These are phyloP conservation scores for Aspergillus mulundensis DNA, from an alignment of 495 filamentous ascomycete species.

Conservation along the genomic window DNA sequence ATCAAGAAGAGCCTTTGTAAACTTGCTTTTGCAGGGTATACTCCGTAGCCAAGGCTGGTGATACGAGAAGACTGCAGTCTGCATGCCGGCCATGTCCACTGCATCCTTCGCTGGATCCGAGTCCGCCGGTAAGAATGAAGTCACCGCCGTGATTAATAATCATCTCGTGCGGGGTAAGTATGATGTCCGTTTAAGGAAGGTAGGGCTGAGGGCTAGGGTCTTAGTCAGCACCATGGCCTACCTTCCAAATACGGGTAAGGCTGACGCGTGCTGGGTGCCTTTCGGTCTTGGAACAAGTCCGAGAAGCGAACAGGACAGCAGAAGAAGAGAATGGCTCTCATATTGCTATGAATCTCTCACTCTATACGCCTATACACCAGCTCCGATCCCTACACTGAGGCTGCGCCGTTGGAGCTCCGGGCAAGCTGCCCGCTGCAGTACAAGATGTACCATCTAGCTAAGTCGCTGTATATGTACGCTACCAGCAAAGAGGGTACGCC, in stretches of 20 bases:
- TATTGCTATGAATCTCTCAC: conserved; percentile 23
- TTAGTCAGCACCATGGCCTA: conserved; percentile 29
- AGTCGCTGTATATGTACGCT: conserved; percentile 87
- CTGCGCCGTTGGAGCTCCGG: not conserved
- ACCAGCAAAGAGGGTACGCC: conserved; percentile 86
- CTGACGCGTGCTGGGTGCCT: conserved; percentile 22
- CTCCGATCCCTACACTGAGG: conserved; percentile 16
- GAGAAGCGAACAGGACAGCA: not conserved
- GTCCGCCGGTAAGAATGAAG: conserved; percentile 1
- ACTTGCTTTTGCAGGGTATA: conserved; percentile 13
- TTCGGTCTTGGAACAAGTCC: not conserved
- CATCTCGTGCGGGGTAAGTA: not conserved
- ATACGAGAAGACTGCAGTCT: not conserved
- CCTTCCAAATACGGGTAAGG: conserved; percentile 26
- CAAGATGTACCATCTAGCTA: conserved; percentile 94
- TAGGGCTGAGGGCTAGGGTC: conserved; percentile 23
- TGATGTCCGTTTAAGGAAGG: conserved; percentile 5
- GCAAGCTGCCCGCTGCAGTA: conserved; percentile 6
- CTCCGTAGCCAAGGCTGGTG: not conserved
- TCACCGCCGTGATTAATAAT: conserved; percentile 12
- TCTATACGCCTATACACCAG: conserved; percentile 11
- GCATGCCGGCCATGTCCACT: too few relatives aligned
- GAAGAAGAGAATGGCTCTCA: not conserved
- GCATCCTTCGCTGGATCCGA: not conserved
- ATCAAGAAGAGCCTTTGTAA: not conserved